Conservation (phyloP, 805 yeast genomes). For the Pichia insulana region DNA sequence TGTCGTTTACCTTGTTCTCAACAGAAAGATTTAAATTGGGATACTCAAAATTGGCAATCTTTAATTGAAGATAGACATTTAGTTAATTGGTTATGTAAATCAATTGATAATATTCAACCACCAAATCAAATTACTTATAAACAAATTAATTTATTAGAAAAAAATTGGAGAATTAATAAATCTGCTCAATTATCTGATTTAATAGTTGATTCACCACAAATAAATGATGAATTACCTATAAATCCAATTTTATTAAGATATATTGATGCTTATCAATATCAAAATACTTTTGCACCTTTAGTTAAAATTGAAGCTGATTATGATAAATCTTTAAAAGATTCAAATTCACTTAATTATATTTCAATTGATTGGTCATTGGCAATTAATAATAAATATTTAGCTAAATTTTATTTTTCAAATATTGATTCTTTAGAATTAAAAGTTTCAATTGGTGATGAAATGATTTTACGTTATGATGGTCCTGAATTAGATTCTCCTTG, state of each 20-base stretch:
- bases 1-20: slow-evolving; percentile 89
- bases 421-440: slow-evolving; percentile 57
- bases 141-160: slow-evolving; percentile 67
- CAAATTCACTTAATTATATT: slow-evolving; percentile 67
- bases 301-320: slow-evolving; percentile 75
- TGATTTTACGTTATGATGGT: slow-evolving; percentile 58
- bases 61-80: slow-evolving; percentile 72
- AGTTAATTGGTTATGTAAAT: slow-evolving; percentile 71
- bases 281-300: slow-evolving; percentile 75
- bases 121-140: no score
- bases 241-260: slow-evolving; percentile 70
- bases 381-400: slow-evolving; percentile 55
- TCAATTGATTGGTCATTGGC: slow-evolving; percentile 68
- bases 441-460: slow-evolving; percentile 80
- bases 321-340: slow-evolving; percentile 65
- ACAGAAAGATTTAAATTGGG: slow-evolving; percentile 72
- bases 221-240: slow-evolving; percentile 56
- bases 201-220: no score
- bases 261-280: slow-evolving; percentile 77
- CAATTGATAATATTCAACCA: slow-evolving; percentile 44
- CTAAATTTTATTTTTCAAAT: slow-evolving; percentile 59
- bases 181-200: slow-evolving; percentile 65
- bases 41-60: slow-evolving; percentile 79
- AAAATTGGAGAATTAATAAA: slow-evolving; percentile 69
- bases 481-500: slow-evolving; percentile 45